These are phyloP conservation scores for Cryptosporidium canis DNA, from an alignment of 169 alveolate species.

Conservation along the genomic window DNA sequence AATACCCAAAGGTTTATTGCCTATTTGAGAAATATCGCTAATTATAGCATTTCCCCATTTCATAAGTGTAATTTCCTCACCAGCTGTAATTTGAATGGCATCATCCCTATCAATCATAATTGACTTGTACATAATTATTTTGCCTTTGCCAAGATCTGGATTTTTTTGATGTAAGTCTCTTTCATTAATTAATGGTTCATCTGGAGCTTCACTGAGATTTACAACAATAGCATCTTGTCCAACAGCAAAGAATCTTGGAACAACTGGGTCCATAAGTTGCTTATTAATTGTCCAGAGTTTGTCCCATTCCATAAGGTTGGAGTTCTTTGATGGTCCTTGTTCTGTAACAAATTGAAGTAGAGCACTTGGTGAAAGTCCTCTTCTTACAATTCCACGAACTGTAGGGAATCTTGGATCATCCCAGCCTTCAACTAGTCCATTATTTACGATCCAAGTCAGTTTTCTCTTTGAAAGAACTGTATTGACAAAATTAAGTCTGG, in stretches of 20 bases:
- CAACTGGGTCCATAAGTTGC: conserved; percentile 92
- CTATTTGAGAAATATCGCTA: conserved; percentile 78
- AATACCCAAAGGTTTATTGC: conserved; percentile 76
- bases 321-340: conserved; percentile 97
- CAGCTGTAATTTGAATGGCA: conserved; percentile 86
- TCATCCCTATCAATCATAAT: conserved; percentile 91
- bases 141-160: conserved; percentile 89
- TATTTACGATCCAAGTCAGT: conserved; percentile 94
- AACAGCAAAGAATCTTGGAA: conserved; percentile 94
- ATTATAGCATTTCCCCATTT: conserved; percentile 95
- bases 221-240: conserved; percentile 78
- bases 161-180: conserved; percentile 94
- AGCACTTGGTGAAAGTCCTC: conserved; percentile 97
- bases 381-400: conserved; percentile 96
- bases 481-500: conserved; percentile 91
- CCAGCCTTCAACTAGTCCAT: conserved; percentile 94
- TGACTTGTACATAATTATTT: conserved; percentile 79
- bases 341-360: conserved; percentile 94
- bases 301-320: conserved; percentile 99
- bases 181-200: conserved; percentile 77
- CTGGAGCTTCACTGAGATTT: conserved; percentile 80
- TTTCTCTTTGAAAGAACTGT: conserved; percentile 97
- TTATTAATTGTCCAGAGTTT: conserved; percentile 97
- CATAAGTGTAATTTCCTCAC: conserved; percentile 96
- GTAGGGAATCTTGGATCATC: conserved; percentile 98